phyloP scores from a whole-genome alignment of 2,329 filamentous ascomycete species.

The Colletotrichum incanum region DNA sequence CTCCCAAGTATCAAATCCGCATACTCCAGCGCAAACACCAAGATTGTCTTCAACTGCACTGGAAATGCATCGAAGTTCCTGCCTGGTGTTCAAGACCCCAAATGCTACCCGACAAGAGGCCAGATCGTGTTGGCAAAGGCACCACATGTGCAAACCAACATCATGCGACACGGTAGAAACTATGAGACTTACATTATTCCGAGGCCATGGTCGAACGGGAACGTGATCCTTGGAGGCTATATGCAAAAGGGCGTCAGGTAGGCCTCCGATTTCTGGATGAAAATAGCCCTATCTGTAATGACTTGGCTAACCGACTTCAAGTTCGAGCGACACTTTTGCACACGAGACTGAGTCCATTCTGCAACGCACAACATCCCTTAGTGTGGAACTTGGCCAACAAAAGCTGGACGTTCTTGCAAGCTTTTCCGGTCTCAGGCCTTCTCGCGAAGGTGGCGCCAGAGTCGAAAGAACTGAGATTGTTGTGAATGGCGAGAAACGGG shows the following conservation, averaged over 20 bases:
- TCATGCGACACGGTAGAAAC: constrained; percentile 57
- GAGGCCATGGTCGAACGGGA: constrained; percentile 54
- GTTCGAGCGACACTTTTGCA: constrained; percentile 36
- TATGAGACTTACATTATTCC: constrained; percentile 61
- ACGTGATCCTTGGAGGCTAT: constrained; percentile 57
- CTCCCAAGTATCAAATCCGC: constrained; percentile 49
- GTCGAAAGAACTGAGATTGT: constrained; percentile 58
- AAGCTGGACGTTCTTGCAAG: constrained; percentile 52
- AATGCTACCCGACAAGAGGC: constrained; percentile 59
- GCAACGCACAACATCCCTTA: constrained; percentile 51
- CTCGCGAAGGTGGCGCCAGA: constrained; percentile 58
- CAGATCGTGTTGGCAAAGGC: constrained; percentile 57
- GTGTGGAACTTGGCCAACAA: constrained; percentile 47
- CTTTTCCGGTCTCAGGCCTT: constrained; percentile 54
- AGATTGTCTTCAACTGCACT: constrained; percentile 55
- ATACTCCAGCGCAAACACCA: constrained; percentile 47
- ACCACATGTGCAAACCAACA: constrained; percentile 52
- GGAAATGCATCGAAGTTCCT: constrained; percentile 54
- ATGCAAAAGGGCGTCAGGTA: constrained; percentile 55
- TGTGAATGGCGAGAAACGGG: constrained; percentile 46
- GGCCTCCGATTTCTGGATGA: constrained; percentile 26
- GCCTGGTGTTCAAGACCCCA: constrained; percentile 54
- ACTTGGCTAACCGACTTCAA: neutral
- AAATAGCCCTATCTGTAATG: too few species aligned
- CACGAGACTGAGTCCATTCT: constrained; percentile 57